Evolutionary conservation across 2,329 filamentous ascomycete genomes (phyloP).

Genomic region (Fusarium sp.): DNA sequence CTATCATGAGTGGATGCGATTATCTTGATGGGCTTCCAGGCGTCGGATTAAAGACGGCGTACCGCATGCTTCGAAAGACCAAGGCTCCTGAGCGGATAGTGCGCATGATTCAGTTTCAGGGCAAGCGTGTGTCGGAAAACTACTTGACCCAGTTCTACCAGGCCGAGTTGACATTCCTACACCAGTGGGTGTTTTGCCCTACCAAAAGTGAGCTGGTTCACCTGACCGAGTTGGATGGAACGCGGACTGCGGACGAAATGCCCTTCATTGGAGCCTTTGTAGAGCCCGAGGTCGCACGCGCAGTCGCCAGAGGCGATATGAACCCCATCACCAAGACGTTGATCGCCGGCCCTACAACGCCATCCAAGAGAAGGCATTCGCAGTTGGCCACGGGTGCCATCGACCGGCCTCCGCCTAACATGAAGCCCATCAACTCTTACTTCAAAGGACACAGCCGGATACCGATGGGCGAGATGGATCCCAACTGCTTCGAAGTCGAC

Average conservation of each 20-base stretch:
- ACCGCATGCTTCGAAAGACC: conserved; percentile 89
- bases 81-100: conserved; percentile 87
- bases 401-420: conserved; percentile 46
- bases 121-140: conserved; percentile 83
- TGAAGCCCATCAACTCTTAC: conserved; percentile 66
- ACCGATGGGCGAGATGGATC: conserved; percentile 71
- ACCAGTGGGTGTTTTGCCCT: conserved; percentile 95
- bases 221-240: conserved; percentile 73
- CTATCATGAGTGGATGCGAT: conserved; percentile 95
- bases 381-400: conserved; percentile 45
- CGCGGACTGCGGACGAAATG: conserved; percentile 75
- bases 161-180: conserved; percentile 91
- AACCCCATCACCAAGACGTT: conserved; percentile 88
- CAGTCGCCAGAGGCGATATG: conserved; percentile 82
- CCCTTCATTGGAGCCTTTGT: conserved; percentile 83
- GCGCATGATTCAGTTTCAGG: conserved; percentile 87
- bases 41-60: conserved; percentile 92
- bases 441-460: conserved; percentile 64
- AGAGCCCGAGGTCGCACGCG: conserved; percentile 73
- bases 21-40: conserved; percentile 88
- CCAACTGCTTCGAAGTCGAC: conserved; percentile 68
- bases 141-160: conserved; percentile 85
- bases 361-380: conserved; percentile 57
- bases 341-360: conserved; percentile 57
- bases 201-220: conserved; percentile 76